phyloP scores from a whole-genome alignment of 495 filamentous ascomycete species.

The Pseudevernia furfuracea region DNA sequence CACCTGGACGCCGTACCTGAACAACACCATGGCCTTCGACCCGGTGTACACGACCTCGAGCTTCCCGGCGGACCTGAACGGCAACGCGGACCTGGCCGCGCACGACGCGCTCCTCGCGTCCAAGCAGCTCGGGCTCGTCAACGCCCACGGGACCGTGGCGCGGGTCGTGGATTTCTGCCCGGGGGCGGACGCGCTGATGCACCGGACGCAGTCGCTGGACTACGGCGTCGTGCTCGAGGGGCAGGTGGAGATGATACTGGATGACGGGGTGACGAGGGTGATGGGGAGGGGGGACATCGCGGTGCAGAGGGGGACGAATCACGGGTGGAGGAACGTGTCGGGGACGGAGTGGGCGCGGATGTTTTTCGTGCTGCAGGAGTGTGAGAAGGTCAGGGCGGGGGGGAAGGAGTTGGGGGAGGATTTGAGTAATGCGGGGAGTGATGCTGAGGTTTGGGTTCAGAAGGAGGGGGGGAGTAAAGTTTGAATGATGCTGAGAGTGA shows the following conservation, averaged over 20 bases:
- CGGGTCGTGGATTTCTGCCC: conserved; percentile 26
- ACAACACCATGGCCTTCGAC: conserved; percentile 29
- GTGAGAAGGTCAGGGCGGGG: conserved; percentile 29
- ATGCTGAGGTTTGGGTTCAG: conserved; percentile 12
- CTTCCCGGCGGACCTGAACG: conserved; percentile 43
- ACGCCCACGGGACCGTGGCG: conserved; percentile 27
- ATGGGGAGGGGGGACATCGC: conserved; percentile 56
- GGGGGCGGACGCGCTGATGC: conserved; percentile 38
- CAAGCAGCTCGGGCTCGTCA: conserved; percentile 31
- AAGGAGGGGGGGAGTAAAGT: neutral
- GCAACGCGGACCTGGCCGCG: conserved; percentile 43
- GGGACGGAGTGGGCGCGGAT: conserved; percentile 50
- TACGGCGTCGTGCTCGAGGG: conserved; percentile 76
- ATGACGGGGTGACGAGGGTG: conserved; percentile 46
- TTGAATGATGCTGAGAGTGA: conserved; percentile 30
- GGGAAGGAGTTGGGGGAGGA: conserved; percentile 37
- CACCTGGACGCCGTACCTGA: conserved; percentile 24
- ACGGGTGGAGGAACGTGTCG: conserved; percentile 57
- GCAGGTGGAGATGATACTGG: conserved; percentile 54
- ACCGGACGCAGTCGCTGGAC: conserved; percentile 65
- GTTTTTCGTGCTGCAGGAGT: conserved; percentile 46
- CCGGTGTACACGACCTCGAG: conserved; percentile 42
- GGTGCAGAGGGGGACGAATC: conserved; percentile 60
- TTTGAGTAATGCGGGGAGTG: conserved; percentile 30
- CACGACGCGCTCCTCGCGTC: conserved; percentile 26